These are phyloP conservation scores for Styphnolobium japonicum DNA, from an alignment of 306 rosid species.

Conservation along the genomic window DNA sequence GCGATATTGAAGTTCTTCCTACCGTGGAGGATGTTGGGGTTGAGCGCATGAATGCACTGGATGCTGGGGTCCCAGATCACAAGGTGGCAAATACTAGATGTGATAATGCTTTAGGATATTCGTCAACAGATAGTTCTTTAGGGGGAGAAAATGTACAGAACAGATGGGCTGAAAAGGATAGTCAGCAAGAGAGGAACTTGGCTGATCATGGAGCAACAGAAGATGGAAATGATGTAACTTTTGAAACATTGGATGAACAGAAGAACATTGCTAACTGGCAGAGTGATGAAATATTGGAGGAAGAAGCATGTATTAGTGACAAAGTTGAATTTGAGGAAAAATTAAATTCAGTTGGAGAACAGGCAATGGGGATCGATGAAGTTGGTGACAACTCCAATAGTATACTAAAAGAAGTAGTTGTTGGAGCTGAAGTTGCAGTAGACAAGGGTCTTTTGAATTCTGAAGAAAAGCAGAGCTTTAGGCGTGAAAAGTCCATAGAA, in stretches of 20 bases:
- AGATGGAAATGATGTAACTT: conserved; percentile 25
- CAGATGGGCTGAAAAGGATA: conserved; percentile 24
- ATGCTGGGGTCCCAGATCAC: conserved; percentile 25
- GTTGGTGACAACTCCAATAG: conserved; percentile 11
- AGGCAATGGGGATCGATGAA: conserved; percentile 29
- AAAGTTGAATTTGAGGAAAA: conserved; percentile 15
- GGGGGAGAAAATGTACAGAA: conserved; percentile 29
- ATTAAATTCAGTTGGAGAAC: conserved; percentile 28
- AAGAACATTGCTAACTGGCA: conserved; percentile 21
- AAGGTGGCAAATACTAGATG: conserved; percentile 5
- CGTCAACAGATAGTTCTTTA: conserved; percentile 23
- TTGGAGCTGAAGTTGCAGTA: conserved; percentile 27
- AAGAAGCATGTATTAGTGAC: background rate
- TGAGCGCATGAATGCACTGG: conserved; percentile 25
- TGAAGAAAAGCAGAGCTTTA: conserved; percentile 18
- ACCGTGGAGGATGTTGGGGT: conserved; percentile 7
- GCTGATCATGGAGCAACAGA: conserved; percentile 20
- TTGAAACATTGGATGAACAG: conserved; percentile 33
- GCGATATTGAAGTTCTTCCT: conserved; percentile 18
- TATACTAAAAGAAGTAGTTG: conserved; percentile 23
- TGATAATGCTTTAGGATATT: conserved; percentile 35
- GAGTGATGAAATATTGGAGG: conserved; percentile 25
- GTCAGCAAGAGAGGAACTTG: conserved; percentile 22
- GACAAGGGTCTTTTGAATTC: conserved; percentile 20
- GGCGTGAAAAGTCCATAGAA: background rate